Base-by-base conservation (phyloP, 2,329 filamentous ascomycete species). In the Xylaria arbuscula region DNA sequence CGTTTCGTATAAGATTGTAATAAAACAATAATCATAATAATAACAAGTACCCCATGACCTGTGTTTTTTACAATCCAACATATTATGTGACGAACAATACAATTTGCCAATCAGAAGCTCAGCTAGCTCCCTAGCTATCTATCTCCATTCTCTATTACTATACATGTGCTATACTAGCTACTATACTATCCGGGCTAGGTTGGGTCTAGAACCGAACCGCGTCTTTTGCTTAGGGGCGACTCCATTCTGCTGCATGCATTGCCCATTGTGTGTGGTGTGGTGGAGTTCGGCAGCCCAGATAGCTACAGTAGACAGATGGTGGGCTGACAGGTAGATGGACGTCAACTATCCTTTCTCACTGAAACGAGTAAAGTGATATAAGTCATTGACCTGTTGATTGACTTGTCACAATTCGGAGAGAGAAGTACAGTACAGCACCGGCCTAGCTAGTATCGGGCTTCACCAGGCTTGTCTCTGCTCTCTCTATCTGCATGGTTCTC, bases 401-500 rank as follows among this genome's bases (percentile, higher is more conserved):
- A 65, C 62, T 53, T 1, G 48, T 65, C 62, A 65, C 22, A 65
- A 65, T 15, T 55, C 36, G n/a, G 28, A 11, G 11, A 9, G 13
- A 54, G 19, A 7, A 17, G n/a, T n/a, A 47, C 17, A 42, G 6
- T 5, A 45, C 17, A 45, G 22, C 28, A 10, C 17, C 28, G n/a
- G 28, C 28, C 24, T 32, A 36, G 9, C 24, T 32, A 36, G 9
- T 51, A 32, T 7, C 36, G 24, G 34, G 19, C 15, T 7, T 54
- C 17, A 17, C 6, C 7, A 36, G 24, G 24, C 24, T 24, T 32
- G 48, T 28, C 28, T 17, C 28, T 17, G 48, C 28, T 62, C 45
- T 24, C 22, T 48, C 38, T 36, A 2, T 55, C 7, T 62, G 40
- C 24, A 53, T 53, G 45, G 9, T 48, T 9, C 19, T 48, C 19